phyloP scores from a whole-genome alignment of 352 stramenopile genomes.

The Phytophthora lateralis region DNA sequence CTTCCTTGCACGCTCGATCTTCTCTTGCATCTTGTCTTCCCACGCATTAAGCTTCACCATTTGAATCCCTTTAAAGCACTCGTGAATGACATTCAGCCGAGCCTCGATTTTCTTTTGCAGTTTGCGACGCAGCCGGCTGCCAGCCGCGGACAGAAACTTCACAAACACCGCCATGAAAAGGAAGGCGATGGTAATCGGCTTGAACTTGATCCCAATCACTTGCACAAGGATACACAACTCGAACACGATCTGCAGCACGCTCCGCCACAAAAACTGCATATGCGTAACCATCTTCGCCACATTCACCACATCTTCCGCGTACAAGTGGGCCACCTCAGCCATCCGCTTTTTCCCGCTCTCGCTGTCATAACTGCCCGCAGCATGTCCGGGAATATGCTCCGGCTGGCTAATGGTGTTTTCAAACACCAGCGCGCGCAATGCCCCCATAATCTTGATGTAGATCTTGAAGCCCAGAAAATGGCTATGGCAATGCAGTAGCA shows the following conservation, averaged over 20 bases:
- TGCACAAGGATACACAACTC: slow-evolving; percentile 46
- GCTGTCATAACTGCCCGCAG: slow-evolving; percentile 28
- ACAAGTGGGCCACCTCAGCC: slow-evolving; percentile 41
- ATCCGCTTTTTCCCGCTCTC: slow-evolving; percentile 43
- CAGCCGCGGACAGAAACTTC: slow-evolving; percentile 29
- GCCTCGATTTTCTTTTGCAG: slow-evolving; percentile 27
- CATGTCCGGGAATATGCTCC: slow-evolving; percentile 20
- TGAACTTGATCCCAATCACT: slow-evolving; percentile 40
- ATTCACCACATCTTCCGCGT: slow-evolving; percentile 33
- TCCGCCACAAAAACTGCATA: slow-evolving; percentile 40
- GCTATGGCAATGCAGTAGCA: slow-evolving; percentile 33
- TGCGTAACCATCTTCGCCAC: slow-evolving; percentile 31
- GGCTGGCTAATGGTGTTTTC: slow-evolving; percentile 44
- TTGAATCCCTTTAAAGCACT: slow-evolving; percentile 58
- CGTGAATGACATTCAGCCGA: slow-evolving; percentile 48
- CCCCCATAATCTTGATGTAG: slow-evolving; percentile 42
- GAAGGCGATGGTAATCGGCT: slow-evolving; percentile 36
- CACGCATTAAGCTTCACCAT: slow-evolving; percentile 67
- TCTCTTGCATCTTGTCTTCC: slow-evolving; percentile 56
- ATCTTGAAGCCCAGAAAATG: slow-evolving; percentile 42
- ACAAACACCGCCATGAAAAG: slow-evolving; percentile 27
- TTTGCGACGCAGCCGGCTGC: slow-evolving; percentile 24
- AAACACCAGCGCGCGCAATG: slow-evolving; percentile 42
- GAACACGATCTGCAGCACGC: slow-evolving; percentile 34
- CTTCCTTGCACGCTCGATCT: slow-evolving; percentile 41